Evolutionary conservation across 768 basidiomycete species (phyloP), one percentile per base, ranked within the genome.

Genomic region (Collybiopsis luxurians): DNA sequence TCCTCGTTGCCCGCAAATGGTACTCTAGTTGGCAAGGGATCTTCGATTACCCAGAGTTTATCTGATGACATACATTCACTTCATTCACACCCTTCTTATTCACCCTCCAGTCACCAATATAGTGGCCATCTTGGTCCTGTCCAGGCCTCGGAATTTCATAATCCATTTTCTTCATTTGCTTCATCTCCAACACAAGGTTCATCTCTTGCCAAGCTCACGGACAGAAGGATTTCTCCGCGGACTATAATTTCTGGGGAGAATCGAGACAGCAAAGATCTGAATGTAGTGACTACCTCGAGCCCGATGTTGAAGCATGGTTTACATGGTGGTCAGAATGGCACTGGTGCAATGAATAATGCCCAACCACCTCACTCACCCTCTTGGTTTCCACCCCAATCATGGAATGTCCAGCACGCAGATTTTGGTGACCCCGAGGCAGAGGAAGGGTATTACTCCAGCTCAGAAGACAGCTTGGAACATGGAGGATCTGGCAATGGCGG

Each of bases 311-410:
- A 28, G 7, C 28, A 49, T 36, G 48, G 48, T 4, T 21, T 49
- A 34, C 48, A 49, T 44, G 60, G 56, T 26, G 44, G 28, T 2
- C 57, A 57, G n/a, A 24, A 10, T 17, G 28, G 13, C 6, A 60
- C 50, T n/a, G 55, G 58, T 7, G 40, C 34, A 42, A 12, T 59
- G 17, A 44, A 61, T 4, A 24, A 45, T 2, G 28, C 64, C 0
- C 49, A 17, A 23, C 31, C 30, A 10, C 48, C 63, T 10, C 52
- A 67, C 49, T 60, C 73, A 60, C 64, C 74, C 34, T 67, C 70
- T 21, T 92, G 90, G 90, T 80, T 70, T 2, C 74, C 90, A 4
- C 90, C 90, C 1, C 82, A 91, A 64, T 90, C 88, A 55, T 92
- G 90, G 90, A 86, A 78, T 1, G 86, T 89, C 13, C 40, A 54